phyloP scores from a whole-genome alignment of 805 yeast genomes.

The Ogataea pilisensis region DNA sequence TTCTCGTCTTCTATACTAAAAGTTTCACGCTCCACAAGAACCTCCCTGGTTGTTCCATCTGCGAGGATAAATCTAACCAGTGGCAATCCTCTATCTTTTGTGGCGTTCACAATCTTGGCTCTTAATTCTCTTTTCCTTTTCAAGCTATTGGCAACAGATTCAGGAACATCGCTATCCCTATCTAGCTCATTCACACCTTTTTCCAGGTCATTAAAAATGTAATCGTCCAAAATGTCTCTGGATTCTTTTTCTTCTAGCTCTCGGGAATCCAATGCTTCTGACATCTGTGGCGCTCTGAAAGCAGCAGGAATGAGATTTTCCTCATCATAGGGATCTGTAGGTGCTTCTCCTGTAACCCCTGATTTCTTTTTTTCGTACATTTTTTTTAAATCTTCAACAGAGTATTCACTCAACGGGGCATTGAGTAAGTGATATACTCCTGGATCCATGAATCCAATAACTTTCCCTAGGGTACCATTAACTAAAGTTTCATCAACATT shows the following conservation, averaged over 20 bases:
- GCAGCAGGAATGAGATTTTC: no score
- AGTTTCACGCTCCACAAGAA: constrained; percentile 73
- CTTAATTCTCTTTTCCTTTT: constrained; percentile 46
- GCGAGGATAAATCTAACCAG: constrained; percentile 71
- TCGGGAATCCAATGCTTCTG: no score
- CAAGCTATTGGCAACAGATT: constrained; percentile 29
- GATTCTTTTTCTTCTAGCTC: constrained; percentile 15
- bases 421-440: constrained; percentile 43
- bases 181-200: constrained; percentile 9
- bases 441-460: constrained; percentile 43
- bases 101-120: constrained; percentile 38
- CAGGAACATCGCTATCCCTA: constrained; percentile 9
- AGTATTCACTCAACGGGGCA: constrained; percentile 12
- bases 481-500: constrained; percentile 69
- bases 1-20: constrained; percentile 78
- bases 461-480: constrained; percentile 74
- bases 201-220: constrained; percentile 46
- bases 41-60: constrained; percentile 70
- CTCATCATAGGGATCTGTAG: no score
- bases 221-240: constrained; percentile 35
- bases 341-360: no score
- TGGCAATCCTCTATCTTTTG: constrained; percentile 55
- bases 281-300: no score
- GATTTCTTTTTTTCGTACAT: constrained; percentile 6
- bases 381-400: constrained; percentile 21